Evolutionary conservation across 345 rosid species (phyloP).

Genomic region (Leavenworthia alabamica): DNA sequence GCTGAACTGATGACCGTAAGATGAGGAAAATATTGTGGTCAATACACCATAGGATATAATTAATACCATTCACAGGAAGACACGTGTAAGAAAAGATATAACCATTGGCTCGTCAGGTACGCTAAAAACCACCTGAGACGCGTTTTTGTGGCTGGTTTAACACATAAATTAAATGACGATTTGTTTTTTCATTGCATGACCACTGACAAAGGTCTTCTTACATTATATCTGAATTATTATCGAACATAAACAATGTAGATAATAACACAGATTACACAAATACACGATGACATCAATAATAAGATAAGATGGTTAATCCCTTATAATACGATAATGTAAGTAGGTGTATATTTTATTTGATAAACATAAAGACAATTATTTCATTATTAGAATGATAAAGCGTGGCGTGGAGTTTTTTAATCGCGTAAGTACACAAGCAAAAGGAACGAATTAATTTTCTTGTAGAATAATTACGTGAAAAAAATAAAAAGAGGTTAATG

Average conservation of each 20-base stretch:
- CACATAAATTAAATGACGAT: background rate
- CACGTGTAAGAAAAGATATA: constrained; percentile 16
- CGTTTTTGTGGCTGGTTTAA: constrained; percentile 2
- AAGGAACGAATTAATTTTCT: constrained; percentile 6
- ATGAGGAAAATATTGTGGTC: background rate
- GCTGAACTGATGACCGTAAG: background rate
- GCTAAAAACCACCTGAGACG: constrained; percentile 25
- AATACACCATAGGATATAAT: background rate
- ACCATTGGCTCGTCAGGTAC: constrained; percentile 1
- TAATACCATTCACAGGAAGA: background rate
- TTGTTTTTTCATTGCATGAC: background rate
- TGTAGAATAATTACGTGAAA: constrained; percentile 9
- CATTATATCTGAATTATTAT: background rate
- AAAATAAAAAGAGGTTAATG: background rate
- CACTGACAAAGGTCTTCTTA: background rate
- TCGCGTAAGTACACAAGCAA: constrained; percentile 13
- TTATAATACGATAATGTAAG: background rate
- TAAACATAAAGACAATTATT: constrained; percentile 7
- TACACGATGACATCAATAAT: background rate
- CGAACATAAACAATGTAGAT: background rate
- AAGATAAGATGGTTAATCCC: background rate
- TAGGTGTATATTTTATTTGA: background rate
- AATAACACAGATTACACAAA: background rate
- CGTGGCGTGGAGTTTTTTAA: background rate
- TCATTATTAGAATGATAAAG: background rate